Evolutionary conservation across 345 rosid species (phyloP), one percentile per base, ranked within the genome.

Genomic region (Camelina sativa): DNA sequence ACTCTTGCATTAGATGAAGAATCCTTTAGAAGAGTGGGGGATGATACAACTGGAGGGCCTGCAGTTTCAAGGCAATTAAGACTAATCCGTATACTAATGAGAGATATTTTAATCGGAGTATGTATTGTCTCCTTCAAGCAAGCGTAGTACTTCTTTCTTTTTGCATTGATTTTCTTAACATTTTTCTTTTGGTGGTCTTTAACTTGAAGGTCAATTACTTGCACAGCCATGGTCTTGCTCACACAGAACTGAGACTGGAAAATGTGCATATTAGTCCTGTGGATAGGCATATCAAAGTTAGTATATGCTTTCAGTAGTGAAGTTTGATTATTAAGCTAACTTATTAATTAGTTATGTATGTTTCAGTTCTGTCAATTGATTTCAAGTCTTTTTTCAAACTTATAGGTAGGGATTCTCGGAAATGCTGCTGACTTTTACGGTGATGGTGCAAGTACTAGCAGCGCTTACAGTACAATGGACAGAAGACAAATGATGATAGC

Each of bases 221-320:
- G 85, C 98, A 94, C 68, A 91, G 96, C 79, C 93, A 94, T 72
- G 97, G 98, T 56, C 94, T 94, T 80, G 97, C 97, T 53, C 98
- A 94, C 84, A 91, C 98, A 5, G 98, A 90, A 83, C 68, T 94
- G 82, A 90, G 97, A 82, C 80, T 94, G 84, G 97, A 94, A 81
- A 94, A 94, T 82, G 93, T 94, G 61, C 98, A 94, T 50, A 82
- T 94, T 68, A 88, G 97, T 85, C 98, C 97, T 2, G 91, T 91
- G 67, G 98, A 94, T 75, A 84, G 96, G 80, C 98, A 94, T 82
- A 86, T 94, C 73, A 94, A 94, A 83, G 98, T 91, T 74, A 77
- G 80, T 77, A 58, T 77, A 50, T 38, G 58, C 10, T 55, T 63
- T 11, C n/a, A 51, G 2, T 40, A 5, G 25, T 43, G 55, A 12